Conservation (phyloP, 768 basidiomycete genomes). For the Phylloporus sp. region DNA sequence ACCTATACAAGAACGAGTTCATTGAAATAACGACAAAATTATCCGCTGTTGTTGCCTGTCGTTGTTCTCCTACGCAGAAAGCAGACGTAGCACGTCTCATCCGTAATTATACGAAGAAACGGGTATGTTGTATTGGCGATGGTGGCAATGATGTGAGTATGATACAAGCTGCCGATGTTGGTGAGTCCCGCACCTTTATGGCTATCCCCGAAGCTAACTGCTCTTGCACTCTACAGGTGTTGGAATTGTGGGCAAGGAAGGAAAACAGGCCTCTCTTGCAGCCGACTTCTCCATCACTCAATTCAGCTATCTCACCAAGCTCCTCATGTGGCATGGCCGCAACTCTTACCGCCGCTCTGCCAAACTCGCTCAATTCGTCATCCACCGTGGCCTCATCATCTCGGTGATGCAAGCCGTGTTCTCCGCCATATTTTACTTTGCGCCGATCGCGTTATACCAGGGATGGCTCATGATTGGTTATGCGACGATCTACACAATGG, state of each 20-base stretch:
- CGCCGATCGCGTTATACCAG: constrained; percentile 95
- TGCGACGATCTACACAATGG: constrained; percentile 96
- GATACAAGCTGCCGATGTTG: constrained; percentile 99
- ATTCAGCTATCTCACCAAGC: constrained; percentile 92
- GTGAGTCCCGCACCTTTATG: constrained; percentile 44
- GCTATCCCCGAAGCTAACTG: neutral
- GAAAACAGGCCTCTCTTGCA: constrained; percentile 97
- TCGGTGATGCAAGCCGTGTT: constrained; percentile 98
- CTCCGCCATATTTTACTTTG: constrained; percentile 89
- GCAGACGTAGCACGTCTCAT: constrained; percentile 96
- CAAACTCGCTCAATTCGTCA: constrained; percentile 97
- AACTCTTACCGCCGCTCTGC: constrained; percentile 98
- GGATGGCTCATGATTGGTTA: constrained; percentile 98
- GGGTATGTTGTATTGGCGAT: constrained; percentile 98
- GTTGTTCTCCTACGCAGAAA: constrained; percentile 98
- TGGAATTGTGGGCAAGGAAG: constrained; percentile 98
- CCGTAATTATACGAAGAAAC: constrained; percentile 83
- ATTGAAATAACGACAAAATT: constrained; percentile 95
- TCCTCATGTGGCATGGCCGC: constrained; percentile 97
- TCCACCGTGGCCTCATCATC: constrained; percentile 95
- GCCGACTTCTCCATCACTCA: constrained; percentile 98
- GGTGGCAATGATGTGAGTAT: constrained; percentile 99
- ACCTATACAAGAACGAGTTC: constrained; percentile 89
- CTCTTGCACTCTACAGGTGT: constrained; percentile 51
- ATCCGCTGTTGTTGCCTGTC: constrained; percentile 94